These are phyloP conservation scores for Hirsutella rhossiliensis DNA, from an alignment of 2,329 filamentous ascomycete genomes.

Conservation along the genomic window DNA sequence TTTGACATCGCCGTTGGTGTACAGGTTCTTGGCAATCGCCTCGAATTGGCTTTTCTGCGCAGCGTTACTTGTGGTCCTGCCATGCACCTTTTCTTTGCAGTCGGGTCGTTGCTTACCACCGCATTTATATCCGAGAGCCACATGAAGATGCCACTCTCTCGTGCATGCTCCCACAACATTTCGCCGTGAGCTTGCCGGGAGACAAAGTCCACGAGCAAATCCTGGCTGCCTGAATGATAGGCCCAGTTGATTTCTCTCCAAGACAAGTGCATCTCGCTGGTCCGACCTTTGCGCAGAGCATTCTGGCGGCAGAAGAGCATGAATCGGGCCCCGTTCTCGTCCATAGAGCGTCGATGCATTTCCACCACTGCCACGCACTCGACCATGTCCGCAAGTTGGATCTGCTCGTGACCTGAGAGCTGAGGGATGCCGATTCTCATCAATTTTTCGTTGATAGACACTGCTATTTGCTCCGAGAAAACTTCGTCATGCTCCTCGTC, in stretches of 20 bases:
- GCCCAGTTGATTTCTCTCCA: constrained; percentile 81
- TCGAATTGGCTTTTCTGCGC: constrained; percentile 59
- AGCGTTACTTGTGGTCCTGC: background rate
- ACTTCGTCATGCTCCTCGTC: constrained; percentile 48
- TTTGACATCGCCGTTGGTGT: constrained; percentile 75
- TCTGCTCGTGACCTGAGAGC: constrained; percentile 75
- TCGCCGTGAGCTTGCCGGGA: constrained; percentile 66
- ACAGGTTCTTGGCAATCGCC: constrained; percentile 82
- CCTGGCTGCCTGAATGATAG: constrained; percentile 74
- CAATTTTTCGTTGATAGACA: constrained; percentile 64
- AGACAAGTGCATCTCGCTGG: constrained; percentile 52
- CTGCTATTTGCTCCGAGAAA: constrained; percentile 61
- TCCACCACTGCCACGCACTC: constrained; percentile 78
- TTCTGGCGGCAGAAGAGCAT: constrained; percentile 81
- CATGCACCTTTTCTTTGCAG: too few species aligned
- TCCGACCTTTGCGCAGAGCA: constrained; percentile 54
- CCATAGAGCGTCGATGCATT: constrained; percentile 76
- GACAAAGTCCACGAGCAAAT: constrained; percentile 78
- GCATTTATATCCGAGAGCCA: constrained; percentile 74
- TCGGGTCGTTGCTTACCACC: constrained; percentile 43
- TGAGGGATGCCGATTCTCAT: constrained; percentile 63
- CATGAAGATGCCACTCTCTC: constrained; percentile 85
- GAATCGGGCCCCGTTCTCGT: constrained; percentile 80
- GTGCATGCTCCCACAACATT: constrained; percentile 74
- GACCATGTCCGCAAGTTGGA: constrained; percentile 70